Base-by-base conservation (phyloP, 768 basidiomycete genomes). In the Phaffia tasmanica region DNA sequence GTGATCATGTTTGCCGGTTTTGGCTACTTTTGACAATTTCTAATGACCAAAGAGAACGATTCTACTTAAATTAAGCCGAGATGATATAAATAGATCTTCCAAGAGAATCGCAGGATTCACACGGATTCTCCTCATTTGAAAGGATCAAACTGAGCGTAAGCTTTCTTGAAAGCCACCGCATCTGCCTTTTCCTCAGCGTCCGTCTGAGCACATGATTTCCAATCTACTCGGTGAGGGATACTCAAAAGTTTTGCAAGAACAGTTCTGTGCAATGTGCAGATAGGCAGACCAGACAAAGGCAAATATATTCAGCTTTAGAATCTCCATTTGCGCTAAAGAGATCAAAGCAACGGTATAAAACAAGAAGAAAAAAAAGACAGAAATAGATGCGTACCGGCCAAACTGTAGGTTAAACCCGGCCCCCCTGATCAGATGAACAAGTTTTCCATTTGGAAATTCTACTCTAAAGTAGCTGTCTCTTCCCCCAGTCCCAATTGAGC, bases 351-450 rank as follows among this genome's bases (percentile, higher is more conserved):
- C 15, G 46, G 15, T 6, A 7, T 50, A 23, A n/a, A 18, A 35
- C 11, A 11, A 0, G 42, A 35, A 55, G 47, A 35, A 42, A 15
- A 60, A 47, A 60, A 14, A 4, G 47, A 27, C 18, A 61, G 42
- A 21, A 29, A 25, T 4, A 35, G 50, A 65, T 50, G 74, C 84
- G 73, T 74, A 94, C 93, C 94, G 83, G 69, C 91, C 93, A 76
- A 98, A 98, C 74, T 97, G 91, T 55, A 98, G 79, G 70, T 85
- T 85, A 74, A 98, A 98, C 46, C 86, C 85, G 59, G 83, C 79
- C 23, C 85, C 81, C 42, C 85, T 83, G 72, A 97, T 83, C 70
- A 91, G 76, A 76, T 97, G 90, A 46, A 97, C 85, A 79, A 98
- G 79, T 77, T 83, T 81, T 29, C 93, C 92, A 42, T 85, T 84